Evolutionary conservation across 768 basidiomycete species (phyloP), one percentile per base, ranked within the genome.

Genomic region (Galerina sulciceps): DNA sequence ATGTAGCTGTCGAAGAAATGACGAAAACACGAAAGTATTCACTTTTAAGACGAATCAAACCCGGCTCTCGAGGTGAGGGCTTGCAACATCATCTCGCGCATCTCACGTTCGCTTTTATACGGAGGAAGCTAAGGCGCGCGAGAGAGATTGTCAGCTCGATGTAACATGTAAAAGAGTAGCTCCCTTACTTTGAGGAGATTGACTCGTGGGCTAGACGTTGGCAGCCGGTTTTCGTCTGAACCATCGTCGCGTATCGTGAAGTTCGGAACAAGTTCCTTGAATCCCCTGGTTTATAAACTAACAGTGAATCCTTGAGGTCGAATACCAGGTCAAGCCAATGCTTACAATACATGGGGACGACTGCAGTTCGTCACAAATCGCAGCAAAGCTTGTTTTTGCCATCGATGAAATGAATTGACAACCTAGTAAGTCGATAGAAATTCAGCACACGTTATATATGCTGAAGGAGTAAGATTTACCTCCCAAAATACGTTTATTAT

Each of bases 301-400:
- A 31, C 31, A 17, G 23, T 1, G 38, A n/a, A n/a, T n/a, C 23
- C 6, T n/a, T 14, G 15, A 5, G 15, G 31, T 18, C 23, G 38
- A 4, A 2, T 20, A 49, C n/a, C 10, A 6, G 20, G 10, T 2
- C 41, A 40, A 31, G 35, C 9, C 34, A 1, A n/a, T 2, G 77
- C 89, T 65, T 64, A 93, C 88, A 96, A 78, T 22, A 98, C 75
- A 0, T 94, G 96, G 0, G 96, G 93, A 14, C 94, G 82, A 65
- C 91, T 90, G 65, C 94, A 95, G 63, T 91, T 94, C 15, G 97
- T 98, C 17, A 94, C 96, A 65, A 99, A 99, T 13, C 93, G 83
- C 57, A 99, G 73, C 56, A 99, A 77, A 1, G 85, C 81, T 44
- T 87, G 80, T 11, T 90, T 83, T 64, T 99, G 88, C 45, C 92